Evolutionary conservation across 2,329 filamentous ascomycete genomes (phyloP).

Genomic region (Achaetomium macrosporum): DNA sequence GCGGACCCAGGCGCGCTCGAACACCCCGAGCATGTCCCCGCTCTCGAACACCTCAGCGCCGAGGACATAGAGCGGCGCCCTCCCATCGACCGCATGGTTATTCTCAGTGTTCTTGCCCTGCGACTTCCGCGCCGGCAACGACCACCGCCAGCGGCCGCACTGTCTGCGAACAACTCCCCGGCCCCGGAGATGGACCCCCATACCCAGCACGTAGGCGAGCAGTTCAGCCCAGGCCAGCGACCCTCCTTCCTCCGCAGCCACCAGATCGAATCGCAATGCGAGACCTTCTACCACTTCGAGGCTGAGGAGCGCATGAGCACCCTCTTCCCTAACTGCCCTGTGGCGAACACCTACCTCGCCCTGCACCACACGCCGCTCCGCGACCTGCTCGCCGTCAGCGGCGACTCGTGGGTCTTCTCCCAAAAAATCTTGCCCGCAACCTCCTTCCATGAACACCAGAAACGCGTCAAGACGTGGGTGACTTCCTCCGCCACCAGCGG

Average conservation of each 20-base stretch:
- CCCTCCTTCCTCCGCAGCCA: constrained; percentile 13
- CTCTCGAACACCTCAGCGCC: constrained; percentile 32
- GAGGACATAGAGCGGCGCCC: constrained; percentile 32
- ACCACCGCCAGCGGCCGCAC: constrained; percentile 2
- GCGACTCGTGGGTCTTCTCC: constrained; percentile 53
- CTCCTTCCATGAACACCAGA: constrained; percentile 43
- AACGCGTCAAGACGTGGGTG: constrained; percentile 41
- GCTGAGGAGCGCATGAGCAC: constrained; percentile 30
- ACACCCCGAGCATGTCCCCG: constrained; percentile 27
- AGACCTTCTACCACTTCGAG: constrained; percentile 16
- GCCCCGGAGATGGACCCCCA: constrained; percentile 25
- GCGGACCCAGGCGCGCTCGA: constrained; percentile 27
- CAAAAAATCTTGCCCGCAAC: constrained; percentile 43
- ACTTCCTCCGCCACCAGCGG: constrained; percentile 6
- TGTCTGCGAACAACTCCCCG: constrained; percentile 20
- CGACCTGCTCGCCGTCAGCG: constrained; percentile 51
- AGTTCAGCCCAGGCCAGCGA: constrained; percentile 13
- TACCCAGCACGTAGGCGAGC: constrained; percentile 11
- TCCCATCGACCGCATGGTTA: constrained; percentile 36
- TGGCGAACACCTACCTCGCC: constrained; percentile 50
- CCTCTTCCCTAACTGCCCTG: constrained; percentile 41
- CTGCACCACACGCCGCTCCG: constrained; percentile 54
- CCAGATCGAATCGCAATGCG: constrained; percentile 14
- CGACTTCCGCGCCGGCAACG: constrained; percentile 33
- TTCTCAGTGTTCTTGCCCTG: constrained; percentile 37